Base-by-base conservation (phyloP, 2,329 filamentous ascomycete species). In the Drechslerella stenobrocha region DNA sequence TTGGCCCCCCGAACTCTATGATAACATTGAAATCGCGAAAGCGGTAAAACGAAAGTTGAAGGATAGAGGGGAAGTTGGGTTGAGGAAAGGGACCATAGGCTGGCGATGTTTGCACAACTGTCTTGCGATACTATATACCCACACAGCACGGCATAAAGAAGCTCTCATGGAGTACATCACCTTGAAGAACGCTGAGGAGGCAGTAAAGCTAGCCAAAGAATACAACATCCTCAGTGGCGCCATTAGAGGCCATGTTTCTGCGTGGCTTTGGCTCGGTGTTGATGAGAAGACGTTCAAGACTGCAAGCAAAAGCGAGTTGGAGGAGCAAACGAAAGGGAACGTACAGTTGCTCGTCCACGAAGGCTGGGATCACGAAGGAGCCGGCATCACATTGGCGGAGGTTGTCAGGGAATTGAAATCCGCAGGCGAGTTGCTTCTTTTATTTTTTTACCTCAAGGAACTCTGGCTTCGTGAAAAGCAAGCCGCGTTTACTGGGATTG, bases 21-120 rank as follows among this genome's bases (percentile, higher is more conserved):
- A 74, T 26, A 69, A 71, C n/a, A 82, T 83, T 57, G 87, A 84
- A 53, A 83, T 98, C 45, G 86, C 88, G 3, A 86, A 85, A 11
- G 85, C 87, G 0, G 84, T 97, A 53, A 87, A 96, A 74, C 87
- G 89, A 58, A 90, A 92, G 73, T 81, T 97, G 5, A 85, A 86
- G 44, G 87, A 85, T 60, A 84, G 86, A 8, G 86, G 90, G 73
- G 85, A 90, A 74, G 88, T 90, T 70, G 88, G 86, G 48, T 79
- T 91, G 32, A 87, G 93, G 73, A 84, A 84, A 63, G 87, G 87
- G 1, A 82, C 87, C 70, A 82, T 81, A 70, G 91, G 97, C 74
- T 97, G 92, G 92, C 84, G 84, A 22, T 88, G 95, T 64, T 82
- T 98, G n/a, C 85, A 90, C 78, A 89, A 91, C 74, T 85, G 88